phyloP scores from a whole-genome alignment of 2,329 filamentous ascomycete genomes.

The Hypoxylon sp. region DNA sequence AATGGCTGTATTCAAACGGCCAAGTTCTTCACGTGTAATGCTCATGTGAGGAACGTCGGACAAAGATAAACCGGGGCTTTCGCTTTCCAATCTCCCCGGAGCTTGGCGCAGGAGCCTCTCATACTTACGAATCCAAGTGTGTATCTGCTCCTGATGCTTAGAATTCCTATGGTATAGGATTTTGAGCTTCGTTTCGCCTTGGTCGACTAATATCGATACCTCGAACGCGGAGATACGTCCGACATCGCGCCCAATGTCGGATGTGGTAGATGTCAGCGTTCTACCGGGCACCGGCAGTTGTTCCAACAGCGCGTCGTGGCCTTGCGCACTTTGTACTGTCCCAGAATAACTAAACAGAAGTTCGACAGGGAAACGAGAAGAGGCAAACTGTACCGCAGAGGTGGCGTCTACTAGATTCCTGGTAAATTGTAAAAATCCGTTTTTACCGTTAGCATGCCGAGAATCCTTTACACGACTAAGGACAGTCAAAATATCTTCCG shows the following conservation, averaged over 20 bases:
- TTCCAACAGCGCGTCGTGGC: conserved; percentile 62
- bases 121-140: conserved; percentile 61
- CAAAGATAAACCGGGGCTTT: conserved; percentile 62
- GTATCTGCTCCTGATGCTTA: conserved; percentile 58
- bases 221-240: conserved; percentile 65
- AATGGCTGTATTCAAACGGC: conserved; percentile 58
- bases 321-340: conserved; percentile 61
- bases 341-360: conserved; percentile 70
- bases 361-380: conserved; percentile 65
- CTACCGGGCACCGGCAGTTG: conserved; percentile 59
- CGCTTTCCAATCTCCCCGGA: conserved; percentile 56
- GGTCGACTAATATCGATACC: conserved; percentile 61
- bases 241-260: conserved; percentile 60
- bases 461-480: conserved; percentile 67
- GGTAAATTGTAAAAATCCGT: conserved; percentile 64
- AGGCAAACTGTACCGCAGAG: conserved; percentile 52
- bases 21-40: conserved; percentile 60
- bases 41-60: conserved; percentile 63
- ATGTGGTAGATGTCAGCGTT: conserved; percentile 54
- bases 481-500: conserved; percentile 64
- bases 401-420: conserved; percentile 50
- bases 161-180: conserved; percentile 60
- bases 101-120: conserved; percentile 61
- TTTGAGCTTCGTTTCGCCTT: conserved; percentile 60
- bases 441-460: conserved; percentile 58